Conservation (phyloP, 306 rosid genomes). For the Trichosanthes cucumerina region DNA sequence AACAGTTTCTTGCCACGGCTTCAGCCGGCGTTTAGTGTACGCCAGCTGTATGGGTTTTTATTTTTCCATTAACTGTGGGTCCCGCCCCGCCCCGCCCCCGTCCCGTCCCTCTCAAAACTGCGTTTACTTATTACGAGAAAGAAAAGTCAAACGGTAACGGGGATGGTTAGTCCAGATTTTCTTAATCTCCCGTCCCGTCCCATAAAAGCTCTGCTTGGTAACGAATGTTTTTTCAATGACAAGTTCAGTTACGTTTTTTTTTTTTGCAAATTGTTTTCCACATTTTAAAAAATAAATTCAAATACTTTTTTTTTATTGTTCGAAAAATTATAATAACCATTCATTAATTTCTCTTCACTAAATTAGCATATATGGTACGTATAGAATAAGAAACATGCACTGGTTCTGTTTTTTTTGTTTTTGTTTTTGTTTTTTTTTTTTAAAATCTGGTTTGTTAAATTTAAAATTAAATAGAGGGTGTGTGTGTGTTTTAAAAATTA, state of each 20-base stretch:
- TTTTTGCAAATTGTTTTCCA: too few relatives aligned
- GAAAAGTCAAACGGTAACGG: background rate
- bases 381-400: background rate
- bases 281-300: background rate
- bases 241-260: background rate
- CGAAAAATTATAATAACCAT: background rate
- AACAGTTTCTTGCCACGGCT: background rate
- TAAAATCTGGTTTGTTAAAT: background rate
- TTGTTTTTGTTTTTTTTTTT: too few relatives aligned
- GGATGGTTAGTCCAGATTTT: background rate
- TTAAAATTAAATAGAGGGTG: too few relatives aligned
- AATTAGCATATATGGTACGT: background rate
- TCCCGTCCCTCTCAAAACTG: background rate
- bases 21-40: background rate
- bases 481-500: background rate
- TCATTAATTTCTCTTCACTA: background rate
- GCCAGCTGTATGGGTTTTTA: background rate
- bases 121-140: background rate
- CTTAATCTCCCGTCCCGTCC: background rate
- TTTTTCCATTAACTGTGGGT: background rate
- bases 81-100: background rate
- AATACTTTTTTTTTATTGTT: background rate
- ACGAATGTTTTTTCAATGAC: background rate
- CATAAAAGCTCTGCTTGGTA: background rate
- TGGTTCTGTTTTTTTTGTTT: background rate